Evolutionary conservation across 2,329 filamentous ascomycete genomes (phyloP).

Genomic region (Colletotrichum sp.): DNA sequence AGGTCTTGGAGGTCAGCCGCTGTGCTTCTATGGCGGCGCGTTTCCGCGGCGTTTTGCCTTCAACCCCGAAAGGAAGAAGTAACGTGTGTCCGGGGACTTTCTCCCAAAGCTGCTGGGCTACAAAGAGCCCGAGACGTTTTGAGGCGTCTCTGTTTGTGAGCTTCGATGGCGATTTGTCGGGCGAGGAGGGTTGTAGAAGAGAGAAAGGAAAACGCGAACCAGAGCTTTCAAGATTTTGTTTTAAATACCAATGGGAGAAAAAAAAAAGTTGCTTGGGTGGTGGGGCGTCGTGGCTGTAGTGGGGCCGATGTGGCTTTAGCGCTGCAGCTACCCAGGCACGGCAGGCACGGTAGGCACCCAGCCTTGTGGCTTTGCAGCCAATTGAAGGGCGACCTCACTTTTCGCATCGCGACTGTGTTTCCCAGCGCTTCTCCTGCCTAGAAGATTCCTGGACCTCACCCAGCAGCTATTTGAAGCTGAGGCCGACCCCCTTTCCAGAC

Average conservation of each 20-base stretch:
- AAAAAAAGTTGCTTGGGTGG: neutral
- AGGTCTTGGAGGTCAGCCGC: conserved; percentile 81
- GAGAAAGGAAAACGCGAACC: conserved; percentile 30
- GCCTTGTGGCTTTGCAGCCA: conserved; percentile 19
- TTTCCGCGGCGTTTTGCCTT: conserved; percentile 75
- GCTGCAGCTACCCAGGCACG: neutral
- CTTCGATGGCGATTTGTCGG: conserved; percentile 99
- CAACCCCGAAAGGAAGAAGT: conserved; percentile 47
- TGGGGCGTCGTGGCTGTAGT: conserved; percentile 12
- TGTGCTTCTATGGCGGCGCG: conserved; percentile 99
- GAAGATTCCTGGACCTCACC: neutral
- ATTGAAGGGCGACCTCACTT: conserved; percentile 2
- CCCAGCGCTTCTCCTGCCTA: neutral
- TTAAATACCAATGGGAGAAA: neutral
- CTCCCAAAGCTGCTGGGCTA: conserved; percentile 84
- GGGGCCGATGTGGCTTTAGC: neutral
- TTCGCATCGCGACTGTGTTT: conserved; percentile 20
- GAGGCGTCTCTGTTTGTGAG: conserved; percentile 80
- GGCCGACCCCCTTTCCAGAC: neutral
- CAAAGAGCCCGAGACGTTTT: conserved; percentile 34
- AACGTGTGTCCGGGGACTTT: conserved; percentile 96
- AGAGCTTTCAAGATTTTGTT: conserved; percentile 9
- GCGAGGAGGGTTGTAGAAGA: conserved; percentile 77
- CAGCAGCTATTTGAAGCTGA: conserved; percentile 6
- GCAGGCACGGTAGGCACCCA: neutral